Evolutionary conservation across 106 monocot species (phyloP).

Genomic region (Apostasia ramifera): DNA sequence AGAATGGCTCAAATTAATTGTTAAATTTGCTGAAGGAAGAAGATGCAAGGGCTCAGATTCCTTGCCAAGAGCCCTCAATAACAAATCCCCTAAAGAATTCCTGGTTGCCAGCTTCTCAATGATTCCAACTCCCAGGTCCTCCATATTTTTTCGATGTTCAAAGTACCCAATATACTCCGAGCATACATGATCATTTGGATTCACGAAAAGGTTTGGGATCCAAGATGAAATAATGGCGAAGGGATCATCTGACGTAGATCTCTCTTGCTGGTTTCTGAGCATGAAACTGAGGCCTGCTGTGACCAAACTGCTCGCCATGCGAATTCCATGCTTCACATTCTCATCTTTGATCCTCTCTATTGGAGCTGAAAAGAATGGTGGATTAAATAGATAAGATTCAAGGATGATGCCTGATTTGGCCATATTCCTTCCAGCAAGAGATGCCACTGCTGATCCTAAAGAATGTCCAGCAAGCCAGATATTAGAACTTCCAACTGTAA

Average conservation of each 20-base stretch:
- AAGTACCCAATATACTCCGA: slow-evolving; percentile 92
- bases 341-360: slow-evolving; percentile 74
- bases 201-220: slow-evolving; percentile 79
- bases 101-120: slow-evolving; percentile 84
- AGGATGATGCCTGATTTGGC: slow-evolving; percentile 50
- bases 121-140: slow-evolving; percentile 65
- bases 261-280: slow-evolving; percentile 21
- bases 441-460: slow-evolving; percentile 71
- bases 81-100: slow-evolving; percentile 64
- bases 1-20: slow-evolving; percentile 50
- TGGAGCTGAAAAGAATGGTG: slow-evolving; percentile 79
- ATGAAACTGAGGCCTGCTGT: slow-evolving; percentile 74
- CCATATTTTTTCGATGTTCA: slow-evolving; percentile 74
- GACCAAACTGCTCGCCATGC: slow-evolving; percentile 79
- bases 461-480: slow-evolving; percentile 94
- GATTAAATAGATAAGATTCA: slow-evolving; percentile 82
- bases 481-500: slow-evolving; percentile 33
- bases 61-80: slow-evolving; percentile 60
- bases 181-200: slow-evolving; percentile 77
- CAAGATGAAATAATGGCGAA: slow-evolving; percentile 55
- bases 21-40: slow-evolving; percentile 79
- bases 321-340: slow-evolving; percentile 66
- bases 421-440: slow-evolving; percentile 75
- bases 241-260: slow-evolving; percentile 23
- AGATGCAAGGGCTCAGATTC: slow-evolving; percentile 79